These are phyloP conservation scores for Alnus glutinosa DNA, from an alignment of 306 rosid genomes.

Conservation along the genomic window DNA sequence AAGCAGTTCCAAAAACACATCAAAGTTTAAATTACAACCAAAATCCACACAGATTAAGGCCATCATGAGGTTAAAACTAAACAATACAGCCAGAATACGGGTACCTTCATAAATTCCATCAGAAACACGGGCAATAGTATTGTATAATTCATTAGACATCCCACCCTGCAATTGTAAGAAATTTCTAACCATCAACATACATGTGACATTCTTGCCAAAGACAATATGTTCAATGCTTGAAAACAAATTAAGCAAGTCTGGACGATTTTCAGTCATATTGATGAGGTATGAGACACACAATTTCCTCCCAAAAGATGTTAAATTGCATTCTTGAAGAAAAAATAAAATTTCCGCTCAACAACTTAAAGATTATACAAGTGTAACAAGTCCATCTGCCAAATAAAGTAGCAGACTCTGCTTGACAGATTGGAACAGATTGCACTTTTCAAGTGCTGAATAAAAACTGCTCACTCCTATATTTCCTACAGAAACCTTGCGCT, in stretches of 20 bases:
- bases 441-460: slow-evolving; percentile 7
- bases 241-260: background rate
- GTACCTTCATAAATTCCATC: slow-evolving; percentile 97
- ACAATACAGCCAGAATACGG: slow-evolving; percentile 12
- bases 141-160: slow-evolving; percentile 98
- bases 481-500: background rate
- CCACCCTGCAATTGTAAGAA: slow-evolving; percentile 77
- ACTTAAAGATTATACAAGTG: background rate
- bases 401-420: background rate
- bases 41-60: slow-evolving; percentile 18
- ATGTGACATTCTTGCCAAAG: slow-evolving; percentile 15
- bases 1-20: slow-evolving; percentile 23
- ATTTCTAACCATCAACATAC: slow-evolving; percentile 14
- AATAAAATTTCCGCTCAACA: background rate
- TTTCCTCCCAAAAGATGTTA: background rate
- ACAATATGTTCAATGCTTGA: slow-evolving; percentile 16
- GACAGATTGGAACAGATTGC: background rate
- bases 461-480: background rate
- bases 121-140: slow-evolving; percentile 85
- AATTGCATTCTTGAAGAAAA: background rate
- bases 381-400: background rate
- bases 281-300: background rate
- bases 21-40: slow-evolving; percentile 25
- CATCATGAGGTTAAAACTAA: slow-evolving; percentile 17
- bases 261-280: background rate